Percentiles rank a stretch among this genome's conserved stretches.
Conservation (phyloP, 345 rosid genomes). For the Mangifera indica region DNA sequence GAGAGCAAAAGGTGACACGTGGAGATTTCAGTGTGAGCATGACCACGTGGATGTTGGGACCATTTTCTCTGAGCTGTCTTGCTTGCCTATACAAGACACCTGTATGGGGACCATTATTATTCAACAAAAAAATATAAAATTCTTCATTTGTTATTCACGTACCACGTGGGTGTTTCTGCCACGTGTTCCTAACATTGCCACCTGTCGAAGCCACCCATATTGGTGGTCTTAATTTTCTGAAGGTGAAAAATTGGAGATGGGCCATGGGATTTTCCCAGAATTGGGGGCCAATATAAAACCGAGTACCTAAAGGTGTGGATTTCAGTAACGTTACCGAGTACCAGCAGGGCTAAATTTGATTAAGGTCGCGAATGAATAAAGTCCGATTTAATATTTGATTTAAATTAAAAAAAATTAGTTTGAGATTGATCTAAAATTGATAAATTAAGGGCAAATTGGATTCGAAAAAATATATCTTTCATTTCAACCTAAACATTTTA, state of each 20-base stretch:
- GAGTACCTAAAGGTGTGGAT: too few relatives aligned
- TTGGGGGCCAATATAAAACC: background rate
- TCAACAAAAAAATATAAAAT: too few relatives aligned
- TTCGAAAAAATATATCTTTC: too few relatives aligned
- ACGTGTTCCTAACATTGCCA: background rate
- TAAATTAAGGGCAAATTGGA: too few relatives aligned
- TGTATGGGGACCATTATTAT: background rate
- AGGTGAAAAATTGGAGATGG: background rate
- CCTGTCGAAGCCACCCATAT: background rate
- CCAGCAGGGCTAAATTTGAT: too few relatives aligned
- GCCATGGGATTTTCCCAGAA: background rate
- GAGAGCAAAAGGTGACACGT: slow-evolving; percentile 4
- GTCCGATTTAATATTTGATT: too few relatives aligned
- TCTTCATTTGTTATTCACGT: too few relatives aligned
- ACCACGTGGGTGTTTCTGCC: background rate
- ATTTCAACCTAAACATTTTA: too few relatives aligned
- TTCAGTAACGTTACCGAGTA: too few relatives aligned
- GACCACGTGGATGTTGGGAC: background rate
- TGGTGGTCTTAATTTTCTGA: background rate
- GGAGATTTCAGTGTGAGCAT: background rate
- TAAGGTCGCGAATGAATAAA: too few relatives aligned
- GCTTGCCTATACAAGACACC: background rate
- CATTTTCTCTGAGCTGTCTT: background rate
- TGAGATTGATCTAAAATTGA: too few relatives aligned
- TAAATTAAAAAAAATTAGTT: too few relatives aligned